These are phyloP conservation scores for Bacidia rubella DNA, from an alignment of 495 filamentous ascomycete genomes.

Conservation along the genomic window DNA sequence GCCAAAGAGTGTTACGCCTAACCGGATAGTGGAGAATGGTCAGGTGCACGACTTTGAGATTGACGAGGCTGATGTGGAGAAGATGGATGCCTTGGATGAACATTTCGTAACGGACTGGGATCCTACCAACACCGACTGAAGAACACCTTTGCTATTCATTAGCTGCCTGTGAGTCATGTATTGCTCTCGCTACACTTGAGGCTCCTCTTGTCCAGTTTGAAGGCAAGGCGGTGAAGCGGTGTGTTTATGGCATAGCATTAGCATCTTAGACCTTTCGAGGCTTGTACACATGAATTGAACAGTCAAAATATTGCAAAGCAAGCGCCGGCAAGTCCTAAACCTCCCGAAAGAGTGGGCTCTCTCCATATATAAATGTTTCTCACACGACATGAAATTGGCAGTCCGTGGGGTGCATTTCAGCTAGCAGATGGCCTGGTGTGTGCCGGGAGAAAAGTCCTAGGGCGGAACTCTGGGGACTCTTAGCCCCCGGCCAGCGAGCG, in stretches of 20 bases:
- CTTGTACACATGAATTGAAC: not conserved
- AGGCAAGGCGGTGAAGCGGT: too few relatives aligned
- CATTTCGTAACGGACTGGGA: slow-evolving; percentile 46
- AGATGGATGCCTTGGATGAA: slow-evolving; percentile 20
- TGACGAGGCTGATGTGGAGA: slow-evolving; percentile 22
- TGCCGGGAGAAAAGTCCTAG: not conserved
- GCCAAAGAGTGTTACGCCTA: slow-evolving; percentile 58
- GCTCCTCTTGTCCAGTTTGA: too few relatives aligned
- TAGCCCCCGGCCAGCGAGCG: not conserved
- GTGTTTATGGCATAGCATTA: too few relatives aligned
- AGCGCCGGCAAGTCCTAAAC: not conserved
- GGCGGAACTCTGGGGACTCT: not conserved
- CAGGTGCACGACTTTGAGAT: slow-evolving; percentile 59
- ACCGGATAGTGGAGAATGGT: slow-evolving; percentile 46
- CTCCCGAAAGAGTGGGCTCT: not conserved
- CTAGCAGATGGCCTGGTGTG: not conserved
- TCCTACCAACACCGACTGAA: slow-evolving; percentile 18
- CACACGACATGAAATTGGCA: too few relatives aligned
- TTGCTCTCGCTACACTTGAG: too few relatives aligned
- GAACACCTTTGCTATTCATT: too few relatives aligned
- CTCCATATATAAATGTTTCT: not conserved
- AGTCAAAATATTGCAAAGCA: not conserved
- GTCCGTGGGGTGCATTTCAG: not conserved
- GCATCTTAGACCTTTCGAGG: not conserved
- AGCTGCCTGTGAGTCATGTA: too few relatives aligned